Evolutionary conservation across 2,329 filamentous ascomycete genomes (phyloP).

Genomic region (Pleoardoris graminearum): DNA sequence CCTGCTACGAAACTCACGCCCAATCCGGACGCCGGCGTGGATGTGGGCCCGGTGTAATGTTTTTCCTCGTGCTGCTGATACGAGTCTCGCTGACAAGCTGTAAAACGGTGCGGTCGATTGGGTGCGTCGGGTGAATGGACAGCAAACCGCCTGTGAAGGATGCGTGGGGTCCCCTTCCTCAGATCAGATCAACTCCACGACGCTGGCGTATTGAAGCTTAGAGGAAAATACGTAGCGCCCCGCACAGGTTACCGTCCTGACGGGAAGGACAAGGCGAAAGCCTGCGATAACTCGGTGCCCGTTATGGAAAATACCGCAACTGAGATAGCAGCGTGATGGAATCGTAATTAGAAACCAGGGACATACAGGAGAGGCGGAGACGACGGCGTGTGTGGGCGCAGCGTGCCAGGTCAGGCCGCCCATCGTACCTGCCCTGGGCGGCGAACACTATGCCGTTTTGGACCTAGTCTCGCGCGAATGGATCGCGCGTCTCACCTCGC

Average conservation of each 20-base stretch:
- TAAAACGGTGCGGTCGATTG: not conserved
- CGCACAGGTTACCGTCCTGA: not conserved
- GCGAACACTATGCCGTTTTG: not conserved
- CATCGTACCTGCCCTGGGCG: not conserved
- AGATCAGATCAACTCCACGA: no score
- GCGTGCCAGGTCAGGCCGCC: not conserved
- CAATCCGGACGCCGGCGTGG: not conserved
- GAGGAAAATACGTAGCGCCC: not conserved
- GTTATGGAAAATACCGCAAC: not conserved
- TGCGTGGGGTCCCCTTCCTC: no score
- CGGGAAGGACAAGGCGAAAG: conserved; percentile 2
- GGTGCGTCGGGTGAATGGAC: not conserved
- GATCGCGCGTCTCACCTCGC: not conserved
- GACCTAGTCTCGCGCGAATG: not conserved
- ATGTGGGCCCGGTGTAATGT: not conserved
- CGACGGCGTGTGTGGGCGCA: not conserved
- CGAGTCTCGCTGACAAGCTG: not conserved
- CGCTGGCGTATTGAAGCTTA: not conserved
- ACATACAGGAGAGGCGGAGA: not conserved
- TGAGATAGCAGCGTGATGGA: not conserved
- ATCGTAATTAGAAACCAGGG: not conserved
- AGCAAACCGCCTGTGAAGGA: not conserved
- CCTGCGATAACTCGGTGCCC: not conserved
- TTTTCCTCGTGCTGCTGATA: not conserved
- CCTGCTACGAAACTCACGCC: not conserved